A percentile compares a stretch with the other conserved stretches of the same genome.
Evolutionary conservation across 1,284 basidiomycete species (phyloP).

Genomic region (Retiboletus flavoniger): DNA sequence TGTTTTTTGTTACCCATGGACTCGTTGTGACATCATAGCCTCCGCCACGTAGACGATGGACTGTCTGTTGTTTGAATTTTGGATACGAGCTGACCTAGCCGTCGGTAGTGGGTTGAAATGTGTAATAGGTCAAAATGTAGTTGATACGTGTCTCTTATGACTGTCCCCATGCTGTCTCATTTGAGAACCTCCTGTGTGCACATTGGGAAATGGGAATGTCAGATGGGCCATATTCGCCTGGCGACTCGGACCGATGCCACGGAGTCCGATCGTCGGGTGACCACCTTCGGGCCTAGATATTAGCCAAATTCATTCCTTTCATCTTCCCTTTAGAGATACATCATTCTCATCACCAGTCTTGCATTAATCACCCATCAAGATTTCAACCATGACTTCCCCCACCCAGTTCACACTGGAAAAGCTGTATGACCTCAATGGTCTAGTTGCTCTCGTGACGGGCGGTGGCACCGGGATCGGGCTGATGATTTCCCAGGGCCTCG

Average conservation of each 20-base stretch:
- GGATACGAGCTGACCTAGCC: slow-evolving; percentile 2
- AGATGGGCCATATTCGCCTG: neutral
- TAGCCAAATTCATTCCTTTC: neutral
- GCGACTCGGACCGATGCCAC: neutral
- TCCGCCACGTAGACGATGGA: slow-evolving; percentile 1
- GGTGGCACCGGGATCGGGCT: slow-evolving; percentile 79
- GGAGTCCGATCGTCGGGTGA: neutral
- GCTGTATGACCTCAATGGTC: slow-evolving; percentile 58
- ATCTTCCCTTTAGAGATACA: neutral
- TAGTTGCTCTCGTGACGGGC: slow-evolving; percentile 74
- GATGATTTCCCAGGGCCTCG: slow-evolving; percentile 74
- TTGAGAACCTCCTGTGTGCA: neutral
- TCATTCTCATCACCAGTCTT: neutral
- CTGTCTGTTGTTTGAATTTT: slow-evolving; percentile 6
- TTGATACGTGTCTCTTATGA: neutral
- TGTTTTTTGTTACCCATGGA: slow-evolving; percentile 1
- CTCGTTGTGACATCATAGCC: slow-evolving; percentile 5
- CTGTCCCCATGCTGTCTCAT: neutral
- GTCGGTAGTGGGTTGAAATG: slow-evolving; percentile 2
- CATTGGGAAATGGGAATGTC: too few species aligned
- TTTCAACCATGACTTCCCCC: slow-evolving; percentile 25
- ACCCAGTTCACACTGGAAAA: slow-evolving; percentile 35
- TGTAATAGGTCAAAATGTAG: slow-evolving; percentile 10
- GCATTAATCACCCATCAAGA: neutral
- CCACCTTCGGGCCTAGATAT: neutral